Evolutionary conservation across 768 basidiomycete species (phyloP).

Genomic region (Pisolithus tinctorius): DNA sequence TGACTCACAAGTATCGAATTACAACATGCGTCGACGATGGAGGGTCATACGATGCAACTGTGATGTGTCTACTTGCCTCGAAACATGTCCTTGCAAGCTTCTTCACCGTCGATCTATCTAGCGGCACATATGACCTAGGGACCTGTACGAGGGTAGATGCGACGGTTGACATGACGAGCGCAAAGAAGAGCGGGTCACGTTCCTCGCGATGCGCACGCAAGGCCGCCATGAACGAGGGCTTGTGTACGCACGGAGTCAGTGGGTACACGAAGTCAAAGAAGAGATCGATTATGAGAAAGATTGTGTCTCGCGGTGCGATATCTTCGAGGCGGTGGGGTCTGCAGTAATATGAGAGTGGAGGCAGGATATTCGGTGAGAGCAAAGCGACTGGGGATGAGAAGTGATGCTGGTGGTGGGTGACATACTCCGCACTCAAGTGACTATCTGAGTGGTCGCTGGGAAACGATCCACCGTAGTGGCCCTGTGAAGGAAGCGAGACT

Average conservation of each 20-base stretch:
- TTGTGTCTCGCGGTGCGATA: slow-evolving; percentile 74
- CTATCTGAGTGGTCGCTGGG: background rate
- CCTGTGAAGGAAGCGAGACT: slow-evolving; percentile 23
- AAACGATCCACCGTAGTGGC: slow-evolving; percentile 31
- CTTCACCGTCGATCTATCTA: slow-evolving; percentile 79
- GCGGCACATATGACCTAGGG: slow-evolving; percentile 80
- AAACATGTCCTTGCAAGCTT: slow-evolving; percentile 77
- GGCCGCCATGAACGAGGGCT: slow-evolving; percentile 89
- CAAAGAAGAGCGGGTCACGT: slow-evolving; percentile 84
- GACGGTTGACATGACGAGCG: slow-evolving; percentile 83
- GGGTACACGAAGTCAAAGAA: slow-evolving; percentile 95
- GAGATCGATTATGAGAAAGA: slow-evolving; percentile 75
- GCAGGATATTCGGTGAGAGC: slow-evolving; percentile 35
- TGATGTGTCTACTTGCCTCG: slow-evolving; percentile 76
- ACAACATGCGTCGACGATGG: slow-evolving; percentile 81
- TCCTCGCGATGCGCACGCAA: slow-evolving; percentile 75
- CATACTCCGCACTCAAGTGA: background rate
- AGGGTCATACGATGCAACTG: slow-evolving; percentile 76
- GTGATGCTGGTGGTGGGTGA: background rate
- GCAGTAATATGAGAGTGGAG: slow-evolving; percentile 67
- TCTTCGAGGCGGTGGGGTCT: slow-evolving; percentile 75
- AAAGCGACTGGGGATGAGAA: slow-evolving; percentile 12
- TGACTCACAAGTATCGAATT: slow-evolving; percentile 79
- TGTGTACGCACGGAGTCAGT: slow-evolving; percentile 85
- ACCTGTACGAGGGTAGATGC: slow-evolving; percentile 86